These are phyloP conservation scores for Verticillium isaacii DNA, from an alignment of 2,329 filamentous ascomycete genomes.

Conservation along the genomic window DNA sequence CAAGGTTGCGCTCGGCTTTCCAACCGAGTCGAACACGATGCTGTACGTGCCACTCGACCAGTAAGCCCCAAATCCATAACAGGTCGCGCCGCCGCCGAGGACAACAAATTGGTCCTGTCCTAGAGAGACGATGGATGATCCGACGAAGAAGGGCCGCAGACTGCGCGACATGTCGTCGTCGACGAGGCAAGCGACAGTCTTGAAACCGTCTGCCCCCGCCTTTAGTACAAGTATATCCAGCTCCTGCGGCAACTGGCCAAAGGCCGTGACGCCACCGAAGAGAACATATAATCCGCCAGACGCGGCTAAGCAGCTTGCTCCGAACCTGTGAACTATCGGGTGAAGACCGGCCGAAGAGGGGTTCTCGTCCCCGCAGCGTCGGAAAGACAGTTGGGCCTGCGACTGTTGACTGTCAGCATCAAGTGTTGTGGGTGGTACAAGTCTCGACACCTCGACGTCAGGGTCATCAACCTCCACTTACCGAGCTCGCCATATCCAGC, in stretches of 20 bases:
- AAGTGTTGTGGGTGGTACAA: neutral
- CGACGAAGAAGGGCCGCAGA: conserved; percentile 63
- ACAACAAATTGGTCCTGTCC: conserved; percentile 51
- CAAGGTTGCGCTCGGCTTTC: neutral
- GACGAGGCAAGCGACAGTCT: conserved; percentile 37
- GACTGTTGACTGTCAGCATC: neutral
- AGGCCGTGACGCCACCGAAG: conserved; percentile 37
- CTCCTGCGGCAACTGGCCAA: conserved; percentile 35
- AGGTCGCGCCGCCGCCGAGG: conserved; percentile 77
- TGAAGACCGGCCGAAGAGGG: neutral
- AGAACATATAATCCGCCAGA: conserved; percentile 24
- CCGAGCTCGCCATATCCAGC: conserved; percentile 35
- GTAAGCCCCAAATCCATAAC: conserved; percentile 85
- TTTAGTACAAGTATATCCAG: conserved; percentile 44
- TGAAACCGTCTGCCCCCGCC: conserved; percentile 14
- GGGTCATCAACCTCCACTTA: conserved; percentile 18
- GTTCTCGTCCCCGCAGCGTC: neutral
- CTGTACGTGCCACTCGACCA: conserved; percentile 65
- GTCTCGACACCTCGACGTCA: neutral
- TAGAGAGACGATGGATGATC: conserved; percentile 52
- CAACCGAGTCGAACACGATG: conserved; percentile 19
- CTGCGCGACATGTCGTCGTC: neutral
- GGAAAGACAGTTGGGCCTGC: neutral
- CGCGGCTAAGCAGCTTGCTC: conserved; percentile 29
- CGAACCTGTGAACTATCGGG: conserved; percentile 31